These are phyloP conservation scores for Globisporangium okanoganense DNA, from an alignment of 352 stramenopile genomes.

Conservation along the genomic window DNA sequence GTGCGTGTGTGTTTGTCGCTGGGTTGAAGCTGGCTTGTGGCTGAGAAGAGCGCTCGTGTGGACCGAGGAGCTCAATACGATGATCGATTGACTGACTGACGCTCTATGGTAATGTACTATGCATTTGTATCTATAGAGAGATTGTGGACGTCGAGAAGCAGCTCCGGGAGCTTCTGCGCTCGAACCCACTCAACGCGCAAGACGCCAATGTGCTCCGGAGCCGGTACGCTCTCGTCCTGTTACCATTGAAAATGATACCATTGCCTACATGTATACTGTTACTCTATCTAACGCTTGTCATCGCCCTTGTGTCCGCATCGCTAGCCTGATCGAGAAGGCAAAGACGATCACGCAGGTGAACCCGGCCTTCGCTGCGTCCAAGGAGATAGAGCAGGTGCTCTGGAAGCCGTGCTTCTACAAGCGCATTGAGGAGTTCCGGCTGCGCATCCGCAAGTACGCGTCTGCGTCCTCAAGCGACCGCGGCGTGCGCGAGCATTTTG, in stretches of 20 bases:
- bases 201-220: conserved; percentile 57
- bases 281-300: not conserved
- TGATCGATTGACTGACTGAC: not conserved
- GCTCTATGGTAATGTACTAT: not conserved
- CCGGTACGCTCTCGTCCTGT: conserved; percentile 14
- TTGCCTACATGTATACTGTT: not conserved
- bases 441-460: conserved; percentile 85
- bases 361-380: conserved; percentile 51
- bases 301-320: not conserved
- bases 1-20: not conserved
- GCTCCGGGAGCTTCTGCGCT: conserved; percentile 61
- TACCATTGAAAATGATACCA: not conserved
- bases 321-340: conserved; percentile 50
- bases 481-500: conserved; percentile 72
- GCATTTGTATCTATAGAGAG: conserved; percentile 32
- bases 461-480: conserved; percentile 58
- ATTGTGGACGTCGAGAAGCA: conserved; percentile 71
- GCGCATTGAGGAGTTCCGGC: conserved; percentile 87
- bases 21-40: conserved; percentile 10
- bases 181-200: conserved; percentile 55
- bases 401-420: conserved; percentile 93
- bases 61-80: not conserved
- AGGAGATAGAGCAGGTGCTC: conserved; percentile 77
- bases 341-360: conserved; percentile 35
- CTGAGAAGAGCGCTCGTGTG: not conserved